These are phyloP conservation scores for Venturiaceae sp. DNA, from an alignment of 2,329 filamentous ascomycete species.

Conservation along the genomic window DNA sequence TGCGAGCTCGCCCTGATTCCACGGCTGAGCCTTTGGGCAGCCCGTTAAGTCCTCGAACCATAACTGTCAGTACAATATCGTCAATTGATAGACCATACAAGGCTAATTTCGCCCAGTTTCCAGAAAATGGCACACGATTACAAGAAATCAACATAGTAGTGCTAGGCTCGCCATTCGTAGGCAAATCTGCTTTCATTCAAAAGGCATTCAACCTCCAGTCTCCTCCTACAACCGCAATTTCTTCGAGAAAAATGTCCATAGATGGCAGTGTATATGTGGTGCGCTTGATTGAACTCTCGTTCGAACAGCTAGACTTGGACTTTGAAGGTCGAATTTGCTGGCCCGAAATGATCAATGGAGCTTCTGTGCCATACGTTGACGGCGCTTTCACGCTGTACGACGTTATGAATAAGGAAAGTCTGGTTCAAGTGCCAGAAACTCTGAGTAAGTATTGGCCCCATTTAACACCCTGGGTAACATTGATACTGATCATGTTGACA, in stretches of 20 bases:
- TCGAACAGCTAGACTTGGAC: conserved; percentile 40
- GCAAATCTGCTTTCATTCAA: conserved; percentile 52
- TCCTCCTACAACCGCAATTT: conserved; percentile 30
- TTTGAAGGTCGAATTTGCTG: conserved; percentile 44
- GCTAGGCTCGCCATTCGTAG: conserved; percentile 42
- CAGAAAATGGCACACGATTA: conserved; percentile 19
- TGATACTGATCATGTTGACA: conserved; percentile 25
- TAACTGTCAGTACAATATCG: not conserved
- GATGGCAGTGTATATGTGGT: conserved; percentile 47
- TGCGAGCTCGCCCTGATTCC: conserved; percentile 9
- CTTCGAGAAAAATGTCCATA: conserved; percentile 45
- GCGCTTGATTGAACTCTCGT: conserved; percentile 45
- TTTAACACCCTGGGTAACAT: not conserved
- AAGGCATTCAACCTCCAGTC: conserved; percentile 44
- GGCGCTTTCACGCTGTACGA: conserved; percentile 83
- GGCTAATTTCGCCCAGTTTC: conserved; percentile 3
- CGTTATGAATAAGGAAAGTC: conserved; percentile 67
- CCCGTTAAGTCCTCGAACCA: conserved; percentile 3
- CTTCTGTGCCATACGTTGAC: conserved; percentile 66
- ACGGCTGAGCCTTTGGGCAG: conserved; percentile 9
- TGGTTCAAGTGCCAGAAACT: conserved; percentile 63
- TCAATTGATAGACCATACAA: not conserved
- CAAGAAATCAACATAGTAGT: conserved; percentile 50
- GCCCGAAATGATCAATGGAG: conserved; percentile 50
- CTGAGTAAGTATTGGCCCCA: conserved; percentile 52